Base-by-base conservation (phyloP, 2,329 filamentous ascomycete species). In the Chrysoporthe puriensis region DNA sequence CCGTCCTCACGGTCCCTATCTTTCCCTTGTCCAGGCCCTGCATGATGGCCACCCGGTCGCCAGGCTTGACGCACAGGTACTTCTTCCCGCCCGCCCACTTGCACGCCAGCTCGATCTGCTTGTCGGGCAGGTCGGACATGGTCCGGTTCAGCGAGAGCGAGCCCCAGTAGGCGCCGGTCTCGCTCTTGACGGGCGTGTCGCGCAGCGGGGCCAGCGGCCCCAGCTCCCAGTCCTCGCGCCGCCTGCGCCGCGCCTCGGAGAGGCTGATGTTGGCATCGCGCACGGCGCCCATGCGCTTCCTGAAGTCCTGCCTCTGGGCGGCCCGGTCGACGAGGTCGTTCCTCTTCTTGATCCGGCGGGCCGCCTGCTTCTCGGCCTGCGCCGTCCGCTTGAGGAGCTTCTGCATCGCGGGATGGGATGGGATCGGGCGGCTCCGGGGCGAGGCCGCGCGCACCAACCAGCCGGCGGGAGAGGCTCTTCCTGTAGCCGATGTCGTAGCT, bases 41-140 rank as follows among this genome's bases (percentile, higher is more conserved):
- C 64, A 93, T 80, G 68, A 98, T 81, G 64, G 95, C 92, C 43
- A 97, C 94, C 69, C 96, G 87, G 79, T 98, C 96, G 7, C 90
- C 89, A 4, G 80, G 75, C 34, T 84, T 86, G 68, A 94, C 81
- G 72, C 88, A 90, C 70, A 92, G 82, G 77, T 85, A 84, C 72
- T 82, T 81, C 43, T 78, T 72, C 46, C 83, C 84, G 57, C 86
- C 85, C n/a, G 84, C 84, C 86, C 86, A 89, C 52, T 85, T 79
- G 71, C 80, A 77, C 66, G 79, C 77, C 40, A 79, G 69, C 64
- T 84, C 72, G 36, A 62, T 64, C 72, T 78, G 75, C 32, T 74
- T 73, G 69, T 81, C 78, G 43, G 75, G 73, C 66, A 79, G 70
- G 9, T 74, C 67, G 71, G 79, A 67, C 71, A 79, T 54, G 70